Evolutionary conservation across 1,284 basidiomycete genomes (phyloP).

Genomic region (Hymenochaete sp.): DNA sequence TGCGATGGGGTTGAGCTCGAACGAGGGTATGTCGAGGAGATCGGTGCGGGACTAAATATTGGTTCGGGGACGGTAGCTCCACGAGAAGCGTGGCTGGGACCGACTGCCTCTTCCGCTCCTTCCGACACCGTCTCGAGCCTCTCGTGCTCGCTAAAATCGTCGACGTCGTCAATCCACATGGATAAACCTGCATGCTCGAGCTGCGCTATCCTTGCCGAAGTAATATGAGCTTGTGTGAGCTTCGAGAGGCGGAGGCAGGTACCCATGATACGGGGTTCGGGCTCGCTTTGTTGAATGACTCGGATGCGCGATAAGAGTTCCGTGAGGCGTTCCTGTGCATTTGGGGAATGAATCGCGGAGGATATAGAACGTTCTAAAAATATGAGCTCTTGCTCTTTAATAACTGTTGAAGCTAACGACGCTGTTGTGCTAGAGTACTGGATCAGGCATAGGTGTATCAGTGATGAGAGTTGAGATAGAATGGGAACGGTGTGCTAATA

Average conservation of each 20-base stretch:
- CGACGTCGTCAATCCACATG: slow-evolving; percentile 1
- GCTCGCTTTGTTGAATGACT: slow-evolving; percentile 12
- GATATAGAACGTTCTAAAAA: background rate
- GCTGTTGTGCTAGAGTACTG: background rate
- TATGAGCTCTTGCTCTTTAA: background rate
- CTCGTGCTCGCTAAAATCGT: too few species aligned
- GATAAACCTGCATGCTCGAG: background rate
- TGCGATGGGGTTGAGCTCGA: too few species aligned
- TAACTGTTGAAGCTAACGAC: background rate
- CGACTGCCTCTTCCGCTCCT: too few species aligned
- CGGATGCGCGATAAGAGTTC: background rate
- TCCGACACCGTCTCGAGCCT: too few species aligned
- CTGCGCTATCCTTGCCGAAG: background rate
- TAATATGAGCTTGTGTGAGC: background rate
- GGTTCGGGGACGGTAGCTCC: too few species aligned
- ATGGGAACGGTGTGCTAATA: background rate
- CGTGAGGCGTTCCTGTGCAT: slow-evolving; percentile 1
- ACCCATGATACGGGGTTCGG: slow-evolving; percentile 4
- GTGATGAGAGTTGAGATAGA: background rate
- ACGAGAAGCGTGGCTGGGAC: too few species aligned
- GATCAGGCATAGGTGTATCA: background rate
- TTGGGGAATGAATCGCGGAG: background rate
- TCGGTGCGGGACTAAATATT: too few species aligned
- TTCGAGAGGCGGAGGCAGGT: background rate
- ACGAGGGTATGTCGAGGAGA: too few species aligned